Conservation (phyloP, 176 grass and related monocot species). For the Ananas comosus region DNA sequence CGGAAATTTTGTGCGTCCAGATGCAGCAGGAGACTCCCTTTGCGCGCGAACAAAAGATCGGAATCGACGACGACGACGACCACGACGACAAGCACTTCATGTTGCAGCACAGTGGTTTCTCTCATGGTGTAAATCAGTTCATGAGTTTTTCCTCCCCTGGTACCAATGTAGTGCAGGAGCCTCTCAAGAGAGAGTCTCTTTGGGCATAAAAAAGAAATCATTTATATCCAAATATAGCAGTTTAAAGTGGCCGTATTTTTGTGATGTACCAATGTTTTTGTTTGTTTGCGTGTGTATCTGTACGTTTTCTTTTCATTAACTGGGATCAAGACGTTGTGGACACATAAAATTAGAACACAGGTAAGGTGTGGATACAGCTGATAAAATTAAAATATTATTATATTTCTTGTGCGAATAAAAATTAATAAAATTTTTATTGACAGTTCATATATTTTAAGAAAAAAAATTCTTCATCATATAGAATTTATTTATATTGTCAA, state of each 20-base stretch:
- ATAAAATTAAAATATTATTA: no score
- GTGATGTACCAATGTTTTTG: neutral
- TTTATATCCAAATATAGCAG: neutral
- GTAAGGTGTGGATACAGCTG: no score
- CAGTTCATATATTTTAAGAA: no score
- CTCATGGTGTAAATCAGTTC: slow-evolving; percentile 1
- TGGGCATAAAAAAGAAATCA: slow-evolving; percentile 29
- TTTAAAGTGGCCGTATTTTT: neutral
- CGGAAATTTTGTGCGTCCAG: slow-evolving; percentile 17
- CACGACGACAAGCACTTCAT: slow-evolving; percentile 1
- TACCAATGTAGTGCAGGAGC: slow-evolving; percentile 33
- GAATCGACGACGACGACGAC: neutral
- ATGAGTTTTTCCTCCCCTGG: slow-evolving; percentile 5
- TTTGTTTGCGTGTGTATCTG: neutral
- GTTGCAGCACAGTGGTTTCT: neutral
- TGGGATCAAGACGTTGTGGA: neutral
- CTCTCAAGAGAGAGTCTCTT: slow-evolving; percentile 53
- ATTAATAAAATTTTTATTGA: no score
- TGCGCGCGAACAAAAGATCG: slow-evolving; percentile 1
- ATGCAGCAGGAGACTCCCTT: slow-evolving; percentile 17
- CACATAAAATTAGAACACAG: no score
- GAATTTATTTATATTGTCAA: no score
- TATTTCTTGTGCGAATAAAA: no score
- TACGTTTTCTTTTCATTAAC: neutral
- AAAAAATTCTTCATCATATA: no score